Evolutionary conservation across 2,329 filamentous ascomycete genomes (phyloP), one percentile per base, ranked within the genome.

Genomic region (Aspergillus versicolor): DNA sequence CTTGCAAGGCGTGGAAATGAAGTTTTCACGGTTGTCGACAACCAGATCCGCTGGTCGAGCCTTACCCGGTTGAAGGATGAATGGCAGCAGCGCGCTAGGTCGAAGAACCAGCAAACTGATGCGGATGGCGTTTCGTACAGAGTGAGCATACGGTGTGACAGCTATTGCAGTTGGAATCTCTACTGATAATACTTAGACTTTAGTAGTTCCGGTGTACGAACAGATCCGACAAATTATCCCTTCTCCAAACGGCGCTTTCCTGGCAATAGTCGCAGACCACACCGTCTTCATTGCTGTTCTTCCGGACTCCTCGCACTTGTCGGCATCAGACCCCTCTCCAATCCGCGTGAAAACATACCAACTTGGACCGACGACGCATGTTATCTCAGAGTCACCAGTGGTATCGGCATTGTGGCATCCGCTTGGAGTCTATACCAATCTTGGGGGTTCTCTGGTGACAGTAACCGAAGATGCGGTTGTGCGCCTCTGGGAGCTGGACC

Each of bases 381-480:
- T 97, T 48, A 88, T 92, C 49, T 91, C 93, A 46, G 88, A 92
- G 63, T 85, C 91, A 7, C 85, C 90, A 2, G 82, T 99, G 56
- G 87, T 88, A 21, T 91, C 91, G 1, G 89, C 88, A 4, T 67
- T 97, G 57, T 99, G 94, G 93, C 94, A 99, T 75, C 94, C 94
- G 1, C 80, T 97, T 0, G 92, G 92, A 1, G 87, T 93, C 11
- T 69, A 75, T 54, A 74, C 70, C 53, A 74, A 73, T 47, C 85
- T 89, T 60, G 90, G 90, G 32, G 87, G 86, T 21, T 92, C 90
- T 54, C 77, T 99, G 32, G 88, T 97, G 19, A 97, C 94, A 0
- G 84, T 97, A 42, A 96, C 94, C 1, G 85, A 86, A 52, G 92
- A 97, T 71, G 91, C 92, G 6, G 87, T 92, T 38, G 90, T 97